phyloP scores from a whole-genome alignment of 2,329 filamentous ascomycete genomes.

The Fusarium redolens region DNA sequence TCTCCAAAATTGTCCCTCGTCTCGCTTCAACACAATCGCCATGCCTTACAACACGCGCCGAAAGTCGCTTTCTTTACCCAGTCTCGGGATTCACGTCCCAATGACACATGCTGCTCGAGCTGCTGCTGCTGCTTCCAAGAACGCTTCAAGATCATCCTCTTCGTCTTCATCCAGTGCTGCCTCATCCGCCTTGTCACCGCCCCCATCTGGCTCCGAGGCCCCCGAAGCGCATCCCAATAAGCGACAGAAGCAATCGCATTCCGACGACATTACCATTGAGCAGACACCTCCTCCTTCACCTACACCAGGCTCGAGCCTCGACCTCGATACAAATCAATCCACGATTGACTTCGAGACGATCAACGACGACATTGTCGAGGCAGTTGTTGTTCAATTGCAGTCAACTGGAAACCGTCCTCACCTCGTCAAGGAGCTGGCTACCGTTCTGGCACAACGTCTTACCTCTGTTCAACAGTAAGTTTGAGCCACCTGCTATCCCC shows the following conservation, averaged over 20 bases:
- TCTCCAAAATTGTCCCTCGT: conserved; percentile 5
- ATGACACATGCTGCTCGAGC: conserved; percentile 71
- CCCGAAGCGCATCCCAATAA: conserved; percentile 63
- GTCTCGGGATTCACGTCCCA: conserved; percentile 89
- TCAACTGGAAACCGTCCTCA: conserved; percentile 92
- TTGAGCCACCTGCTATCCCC: conserved; percentile 15
- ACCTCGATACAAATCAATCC: conserved; percentile 41
- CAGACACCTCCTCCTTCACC: conserved; percentile 73
- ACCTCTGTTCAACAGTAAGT: conserved; percentile 92
- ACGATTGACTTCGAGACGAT: conserved; percentile 78
- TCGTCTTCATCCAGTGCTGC: conserved; percentile 45
- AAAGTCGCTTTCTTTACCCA: conserved; percentile 93
- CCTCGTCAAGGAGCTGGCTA: conserved; percentile 91
- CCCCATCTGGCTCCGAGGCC: conserved; percentile 46
- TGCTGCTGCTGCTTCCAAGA: conserved; percentile 60
- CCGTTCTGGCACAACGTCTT: conserved; percentile 79
- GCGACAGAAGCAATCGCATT: conserved; percentile 83
- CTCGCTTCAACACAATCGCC: conserved; percentile 26
- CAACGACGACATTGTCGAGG: conserved; percentile 95
- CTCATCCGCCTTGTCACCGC: conserved; percentile 48
- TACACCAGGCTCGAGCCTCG: conserved; percentile 44
- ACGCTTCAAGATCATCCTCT: conserved; percentile 47
- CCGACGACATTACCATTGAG: conserved; percentile 81
- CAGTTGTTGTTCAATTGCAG: conserved; percentile 87
- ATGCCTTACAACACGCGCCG: conserved; percentile 98